Evolutionary conservation across 2,329 filamentous ascomycete species (phyloP), one percentile per base, ranked within the genome.

Genomic region (Colletotrichum spaethianum): DNA sequence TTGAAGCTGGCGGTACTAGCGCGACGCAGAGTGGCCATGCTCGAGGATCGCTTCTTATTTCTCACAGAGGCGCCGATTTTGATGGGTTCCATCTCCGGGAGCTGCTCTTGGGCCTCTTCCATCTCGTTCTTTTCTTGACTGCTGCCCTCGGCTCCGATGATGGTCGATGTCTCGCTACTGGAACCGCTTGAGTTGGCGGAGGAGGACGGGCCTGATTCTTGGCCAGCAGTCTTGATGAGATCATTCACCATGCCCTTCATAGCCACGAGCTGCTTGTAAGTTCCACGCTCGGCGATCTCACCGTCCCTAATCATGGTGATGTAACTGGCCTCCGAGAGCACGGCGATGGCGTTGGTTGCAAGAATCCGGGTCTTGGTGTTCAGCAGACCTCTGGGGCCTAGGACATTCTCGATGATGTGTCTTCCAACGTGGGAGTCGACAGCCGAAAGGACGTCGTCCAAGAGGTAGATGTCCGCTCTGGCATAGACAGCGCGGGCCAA

Each of bases 341-440:
- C 94, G 7, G 95, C 91, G 70, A 99, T 98, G 0, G 96, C 93
- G 80, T 99, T 99, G 26, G 96, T 99, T 12, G 96, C 95, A 61
- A 99, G 87, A 66, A 99, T 93, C 75, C 96, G 92, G 8, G 96
- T 98, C 84, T 98, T 98, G 48, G 92, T 90, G 63, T 87, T 89
- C 31, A 99, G 88, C 8, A 99, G 86, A 75, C 96, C 96, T 73
- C 92, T 93, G 5, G 93, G 88, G 16, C 96, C 96, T 44, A 99
- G 90, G 0, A 99, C 96, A 74, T 96, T 94, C 79, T 98, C 93
- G 77, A 98, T 98, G 69, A 99, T 89, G 83, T 99, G 96, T 74
- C 94, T 90, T 61, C 96, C 96, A 71, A 99, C 96, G 79, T 99
- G 96, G 75, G 97, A 96, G 83, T 99, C 96, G n/a, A 99, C 96